Conservation (phyloP, 2,329 filamentous ascomycete genomes). For the Sclerotinia minor region DNA sequence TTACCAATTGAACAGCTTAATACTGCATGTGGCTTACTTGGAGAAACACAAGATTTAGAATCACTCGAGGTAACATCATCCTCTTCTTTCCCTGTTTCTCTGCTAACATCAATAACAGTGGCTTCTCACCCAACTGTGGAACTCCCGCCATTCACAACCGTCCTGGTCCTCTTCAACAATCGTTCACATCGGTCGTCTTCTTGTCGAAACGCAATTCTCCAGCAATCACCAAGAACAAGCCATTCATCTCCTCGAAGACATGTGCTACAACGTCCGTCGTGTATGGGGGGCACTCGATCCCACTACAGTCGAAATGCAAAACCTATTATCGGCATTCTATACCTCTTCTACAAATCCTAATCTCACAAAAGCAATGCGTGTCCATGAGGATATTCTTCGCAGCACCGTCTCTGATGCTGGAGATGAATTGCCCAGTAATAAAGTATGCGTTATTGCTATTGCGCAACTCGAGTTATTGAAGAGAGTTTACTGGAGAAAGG, state of each 20-base stretch:
- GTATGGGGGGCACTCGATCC: slow-evolving; percentile 34
- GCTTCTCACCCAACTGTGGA: slow-evolving; percentile 35
- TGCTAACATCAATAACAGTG: not conserved
- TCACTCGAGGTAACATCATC: slow-evolving; percentile 45
- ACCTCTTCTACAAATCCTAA: slow-evolving; percentile 28
- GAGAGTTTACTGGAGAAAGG: slow-evolving; percentile 47
- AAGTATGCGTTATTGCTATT: slow-evolving; percentile 38
- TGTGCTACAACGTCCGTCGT: slow-evolving; percentile 36
- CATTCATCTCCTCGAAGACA: slow-evolving; percentile 33
- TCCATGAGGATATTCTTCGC: slow-evolving; percentile 34
- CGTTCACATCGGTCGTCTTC: slow-evolving; percentile 31
- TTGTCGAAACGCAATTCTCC: slow-evolving; percentile 34
- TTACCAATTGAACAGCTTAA: slow-evolving; percentile 49
- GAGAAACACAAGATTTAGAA: slow-evolving; percentile 49
- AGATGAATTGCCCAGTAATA: slow-evolving; percentile 31
- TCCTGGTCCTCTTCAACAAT: slow-evolving; percentile 31
- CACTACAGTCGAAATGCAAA: slow-evolving; percentile 33
- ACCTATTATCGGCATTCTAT: slow-evolving; percentile 33
- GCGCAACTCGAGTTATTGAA: slow-evolving; percentile 43
- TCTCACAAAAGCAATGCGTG: slow-evolving; percentile 30
- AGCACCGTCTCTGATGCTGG: slow-evolving; percentile 37
- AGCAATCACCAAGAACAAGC: slow-evolving; percentile 27
- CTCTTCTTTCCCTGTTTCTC: not conserved
- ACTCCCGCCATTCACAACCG: slow-evolving; percentile 28
- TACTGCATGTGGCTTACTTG: slow-evolving; percentile 49